These are phyloP conservation scores for Xylariaceae sp. DNA, from an alignment of 2,329 filamentous ascomycete genomes.

Conservation along the genomic window DNA sequence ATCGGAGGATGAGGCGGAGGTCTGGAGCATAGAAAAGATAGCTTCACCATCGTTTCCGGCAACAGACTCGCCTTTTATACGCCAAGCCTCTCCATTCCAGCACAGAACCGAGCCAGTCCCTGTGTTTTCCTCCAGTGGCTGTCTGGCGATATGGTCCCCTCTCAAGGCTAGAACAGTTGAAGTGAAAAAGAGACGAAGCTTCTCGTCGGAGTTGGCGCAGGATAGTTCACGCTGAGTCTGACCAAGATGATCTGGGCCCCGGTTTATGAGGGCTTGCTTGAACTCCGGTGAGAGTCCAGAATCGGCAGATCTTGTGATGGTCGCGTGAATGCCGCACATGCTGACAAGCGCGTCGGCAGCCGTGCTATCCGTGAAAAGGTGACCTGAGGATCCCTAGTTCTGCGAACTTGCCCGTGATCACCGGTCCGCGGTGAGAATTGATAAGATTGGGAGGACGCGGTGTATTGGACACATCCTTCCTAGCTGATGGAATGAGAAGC, in stretches of 20 bases:
- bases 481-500: background rate
- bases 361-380: background rate
- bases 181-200: slow-evolving; percentile 48
- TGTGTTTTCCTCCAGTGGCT: slow-evolving; percentile 61
- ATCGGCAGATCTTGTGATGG: slow-evolving; percentile 38
- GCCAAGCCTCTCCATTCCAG: slow-evolving; percentile 98
- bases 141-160: slow-evolving; percentile 62
- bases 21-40: slow-evolving; percentile 51
- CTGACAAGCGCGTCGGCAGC: slow-evolving; percentile 5
- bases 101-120: slow-evolving; percentile 64
- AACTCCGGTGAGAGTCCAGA: slow-evolving; percentile 35
- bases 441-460: background rate
- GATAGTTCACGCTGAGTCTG: slow-evolving; percentile 32
- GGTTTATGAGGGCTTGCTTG: slow-evolving; percentile 45
- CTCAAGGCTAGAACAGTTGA: slow-evolving; percentile 91
- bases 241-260: slow-evolving; percentile 56
- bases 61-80: slow-evolving; percentile 54
- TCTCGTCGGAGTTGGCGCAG: slow-evolving; percentile 24
- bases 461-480: background rate
- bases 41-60: slow-evolving; percentile 71
- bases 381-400: background rate
- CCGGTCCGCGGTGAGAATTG: background rate
- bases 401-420: background rate
- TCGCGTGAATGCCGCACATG: slow-evolving; percentile 59
- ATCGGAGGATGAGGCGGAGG: slow-evolving; percentile 20